Evolutionary conservation across 2,329 filamentous ascomycete genomes (phyloP).

Genomic region (Alternaria sp.): DNA sequence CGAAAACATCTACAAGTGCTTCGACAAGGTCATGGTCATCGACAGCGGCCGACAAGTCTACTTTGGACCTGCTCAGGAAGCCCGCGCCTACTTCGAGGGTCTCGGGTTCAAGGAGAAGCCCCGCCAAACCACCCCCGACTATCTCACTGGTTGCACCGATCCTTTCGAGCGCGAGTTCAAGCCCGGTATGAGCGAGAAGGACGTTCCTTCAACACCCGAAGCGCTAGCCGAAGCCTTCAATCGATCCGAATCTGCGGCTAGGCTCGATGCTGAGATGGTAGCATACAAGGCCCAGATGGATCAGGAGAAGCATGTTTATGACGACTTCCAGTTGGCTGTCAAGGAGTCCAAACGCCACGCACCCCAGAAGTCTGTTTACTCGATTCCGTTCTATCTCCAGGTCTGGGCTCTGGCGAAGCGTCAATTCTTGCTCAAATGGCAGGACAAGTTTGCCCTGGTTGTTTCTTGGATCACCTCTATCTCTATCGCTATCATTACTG

Average conservation of each 20-base stretch:
- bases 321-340: slow-evolving; percentile 79
- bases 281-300: slow-evolving; percentile 70
- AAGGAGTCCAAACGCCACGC: slow-evolving; percentile 80
- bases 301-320: slow-evolving; percentile 69
- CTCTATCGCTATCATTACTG: slow-evolving; percentile 77
- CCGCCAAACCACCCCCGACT: slow-evolving; percentile 81
- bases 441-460: slow-evolving; percentile 78
- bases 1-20: slow-evolving; percentile 78
- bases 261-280: slow-evolving; percentile 69
- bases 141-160: slow-evolving; percentile 81
- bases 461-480: slow-evolving; percentile 76
- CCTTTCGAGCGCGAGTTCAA: slow-evolving; percentile 82
- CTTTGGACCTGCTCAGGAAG: slow-evolving; percentile 72
- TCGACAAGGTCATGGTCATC: slow-evolving; percentile 85
- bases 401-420: slow-evolving; percentile 83
- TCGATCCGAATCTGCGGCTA: slow-evolving; percentile 64
- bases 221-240: slow-evolving; percentile 73
- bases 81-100: slow-evolving; percentile 75
- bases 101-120: slow-evolving; percentile 78
- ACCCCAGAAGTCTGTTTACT: slow-evolving; percentile 76
- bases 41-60: slow-evolving; percentile 77
- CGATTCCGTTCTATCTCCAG: slow-evolving; percentile 81
- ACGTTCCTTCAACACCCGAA: slow-evolving; percentile 73
- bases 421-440: slow-evolving; percentile 84
- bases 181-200: slow-evolving; percentile 66